A percentile compares a stretch with the other conserved stretches of the same genome.
phyloP scores from a whole-genome alignment of 2,329 filamentous ascomycete species.

The Hypomyces perniciosus region DNA sequence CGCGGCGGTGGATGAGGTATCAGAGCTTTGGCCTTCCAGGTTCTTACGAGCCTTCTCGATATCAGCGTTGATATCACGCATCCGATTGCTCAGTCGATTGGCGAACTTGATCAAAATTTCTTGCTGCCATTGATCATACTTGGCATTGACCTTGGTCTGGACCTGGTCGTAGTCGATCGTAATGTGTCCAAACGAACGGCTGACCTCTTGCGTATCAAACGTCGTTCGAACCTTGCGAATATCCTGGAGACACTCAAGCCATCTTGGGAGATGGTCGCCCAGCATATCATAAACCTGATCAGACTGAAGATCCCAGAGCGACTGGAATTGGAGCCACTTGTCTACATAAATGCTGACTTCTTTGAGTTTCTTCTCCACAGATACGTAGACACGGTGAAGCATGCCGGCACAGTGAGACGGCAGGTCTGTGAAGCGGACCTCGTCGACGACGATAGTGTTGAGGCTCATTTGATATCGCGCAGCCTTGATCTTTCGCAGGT shows the following conservation, averaged over 20 bases:
- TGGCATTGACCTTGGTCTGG: conserved; percentile 96
- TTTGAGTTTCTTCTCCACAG: conserved; percentile 75
- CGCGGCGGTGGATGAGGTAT: conserved; percentile 91
- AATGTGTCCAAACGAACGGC: conserved; percentile 85
- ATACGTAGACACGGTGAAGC: conserved; percentile 72
- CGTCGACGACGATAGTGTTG: conserved; percentile 57
- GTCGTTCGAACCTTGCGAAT: conserved; percentile 92
- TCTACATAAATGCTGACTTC: conserved; percentile 84
- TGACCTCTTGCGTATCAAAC: conserved; percentile 95
- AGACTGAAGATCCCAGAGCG: conserved; percentile 93
- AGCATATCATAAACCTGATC: conserved; percentile 91
- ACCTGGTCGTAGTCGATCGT: conserved; percentile 98
- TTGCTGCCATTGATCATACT: conserved; percentile 99
- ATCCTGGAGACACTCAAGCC: conserved; percentile 94
- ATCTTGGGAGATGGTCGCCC: conserved; percentile 83
- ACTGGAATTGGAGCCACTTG: conserved; percentile 98
- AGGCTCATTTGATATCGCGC: conserved; percentile 89
- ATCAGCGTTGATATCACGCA: conserved; percentile 87
- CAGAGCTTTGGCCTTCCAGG: conserved; percentile 84
- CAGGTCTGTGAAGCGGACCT: conserved; percentile 74
- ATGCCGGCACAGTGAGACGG: conserved; percentile 76
- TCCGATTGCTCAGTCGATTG: conserved; percentile 76
- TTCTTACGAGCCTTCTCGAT: conserved; percentile 86
- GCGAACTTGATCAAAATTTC: conserved; percentile 95
- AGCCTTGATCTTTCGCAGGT: conserved; percentile 88